A percentile compares a stretch with the other conserved stretches of the same genome.
These are phyloP conservation scores for Penstemon newberryi DNA, from an alignment of 257 asterid species.

Conservation along the genomic window DNA sequence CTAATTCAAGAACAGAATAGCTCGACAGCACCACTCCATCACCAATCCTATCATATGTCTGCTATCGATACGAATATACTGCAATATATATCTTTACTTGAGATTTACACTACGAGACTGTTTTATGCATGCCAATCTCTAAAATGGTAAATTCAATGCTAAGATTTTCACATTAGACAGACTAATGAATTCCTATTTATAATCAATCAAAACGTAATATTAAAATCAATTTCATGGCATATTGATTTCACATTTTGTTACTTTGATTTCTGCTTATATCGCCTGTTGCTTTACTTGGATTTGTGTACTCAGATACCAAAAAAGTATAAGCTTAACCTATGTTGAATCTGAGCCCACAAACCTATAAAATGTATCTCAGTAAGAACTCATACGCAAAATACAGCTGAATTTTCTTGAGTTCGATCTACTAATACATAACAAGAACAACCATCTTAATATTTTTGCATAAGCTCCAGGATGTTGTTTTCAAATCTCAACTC, in stretches of 20 bases:
- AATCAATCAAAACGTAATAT: neutral
- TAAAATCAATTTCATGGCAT: neutral
- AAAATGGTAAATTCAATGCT: slow-evolving; percentile 6
- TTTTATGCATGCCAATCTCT: slow-evolving; percentile 15
- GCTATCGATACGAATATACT: neutral
- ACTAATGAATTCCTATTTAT: neutral
- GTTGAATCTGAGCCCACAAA: neutral
- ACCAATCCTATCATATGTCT: slow-evolving; percentile 7
- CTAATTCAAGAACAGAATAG: neutral
- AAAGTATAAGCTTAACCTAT: neutral
- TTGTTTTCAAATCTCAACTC: neutral
- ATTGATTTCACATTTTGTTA: neutral
- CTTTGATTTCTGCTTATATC: neutral
- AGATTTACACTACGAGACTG: neutral
- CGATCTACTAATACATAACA: neutral
- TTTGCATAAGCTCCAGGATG: neutral
- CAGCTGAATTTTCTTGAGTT: neutral
- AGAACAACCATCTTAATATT: neutral
- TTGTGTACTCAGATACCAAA: too few species aligned
- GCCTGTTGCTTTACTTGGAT: neutral
- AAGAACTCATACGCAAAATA: neutral
- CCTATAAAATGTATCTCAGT: neutral
- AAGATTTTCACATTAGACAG: neutral
- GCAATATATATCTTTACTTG: neutral
- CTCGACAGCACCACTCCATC: neutral